phyloP scores from a whole-genome alignment of 148 eudicot species.

The Pouteria glomerata region DNA sequence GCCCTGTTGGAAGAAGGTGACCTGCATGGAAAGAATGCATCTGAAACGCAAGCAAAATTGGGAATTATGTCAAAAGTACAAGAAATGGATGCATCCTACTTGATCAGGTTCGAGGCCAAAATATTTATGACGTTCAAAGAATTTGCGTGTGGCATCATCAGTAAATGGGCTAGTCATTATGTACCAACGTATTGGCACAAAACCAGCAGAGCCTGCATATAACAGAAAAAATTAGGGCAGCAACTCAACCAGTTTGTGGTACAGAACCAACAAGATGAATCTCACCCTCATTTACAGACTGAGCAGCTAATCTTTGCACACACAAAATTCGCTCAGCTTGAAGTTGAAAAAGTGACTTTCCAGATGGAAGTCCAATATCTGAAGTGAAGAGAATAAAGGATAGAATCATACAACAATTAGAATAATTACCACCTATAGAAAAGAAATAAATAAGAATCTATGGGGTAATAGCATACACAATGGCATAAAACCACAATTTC shows the following conservation, averaged over 20 bases:
- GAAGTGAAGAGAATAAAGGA: slow-evolving; percentile 15
- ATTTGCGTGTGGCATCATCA: slow-evolving; percentile 75
- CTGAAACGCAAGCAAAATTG: background rate
- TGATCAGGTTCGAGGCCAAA: slow-evolving; percentile 95
- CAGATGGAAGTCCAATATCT: slow-evolving; percentile 98
- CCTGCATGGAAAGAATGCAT: slow-evolving; percentile 40
- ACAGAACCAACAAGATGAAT: slow-evolving; percentile 1
- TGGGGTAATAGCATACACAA: background rate
- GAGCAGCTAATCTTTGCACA: slow-evolving; percentile 80
- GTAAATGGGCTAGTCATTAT: slow-evolving; percentile 99
- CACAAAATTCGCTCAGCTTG: slow-evolving; percentile 96
- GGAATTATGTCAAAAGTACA: too few relatives aligned
- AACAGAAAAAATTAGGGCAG: slow-evolving; percentile 22
- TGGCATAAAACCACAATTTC: background rate
- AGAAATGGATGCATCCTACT: slow-evolving; percentile 31
- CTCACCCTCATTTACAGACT: slow-evolving; percentile 72
- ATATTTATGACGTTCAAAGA: slow-evolving; percentile 72
- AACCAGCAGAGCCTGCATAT: slow-evolving; percentile 46
- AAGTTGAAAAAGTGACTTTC: slow-evolving; percentile 96
- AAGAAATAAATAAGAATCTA: background rate
- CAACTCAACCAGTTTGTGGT: background rate
- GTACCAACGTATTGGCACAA: slow-evolving; percentile 85
- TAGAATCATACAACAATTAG: slow-evolving; percentile 2
- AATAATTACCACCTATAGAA: background rate
- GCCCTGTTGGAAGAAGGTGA: slow-evolving; percentile 92